Base-by-base conservation (phyloP, 148 eudicot species). In the Camellia japonica region DNA sequence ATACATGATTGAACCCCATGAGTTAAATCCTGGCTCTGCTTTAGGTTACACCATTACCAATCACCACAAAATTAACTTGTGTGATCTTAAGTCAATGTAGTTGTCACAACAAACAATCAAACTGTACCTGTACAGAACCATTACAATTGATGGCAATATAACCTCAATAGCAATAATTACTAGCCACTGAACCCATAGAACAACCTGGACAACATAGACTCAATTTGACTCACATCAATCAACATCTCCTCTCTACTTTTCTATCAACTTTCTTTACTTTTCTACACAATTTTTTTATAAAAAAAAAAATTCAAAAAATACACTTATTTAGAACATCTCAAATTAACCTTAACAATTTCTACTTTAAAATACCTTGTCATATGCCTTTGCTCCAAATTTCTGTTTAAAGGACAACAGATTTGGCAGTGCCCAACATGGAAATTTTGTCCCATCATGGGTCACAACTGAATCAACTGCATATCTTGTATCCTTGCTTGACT, bases 381-480 rank as follows among this genome's bases (percentile, higher is more conserved):
- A 97, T 10, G 88, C 97, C 72, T 89, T 89, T 47, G 71, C 70
- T 14, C 98, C 97, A 81, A 92, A 80, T 58, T 83, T 86, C 15
- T 87, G 86, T 71, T 82, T 84, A 43, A 97, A 92, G 2, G 87
- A 88, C 79, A 87, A 77, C 5, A 94, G 90, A 81, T 92, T 84
- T 0, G 92, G 86, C 83, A 97, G 66, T 6, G 98, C 88, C 93
- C 94, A 97, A 54, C 98, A 97, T 0, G 99, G 98, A 67, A 91
- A 92, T 72, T 87, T 91, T 0, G 86, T 83, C 10, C 99, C 99
- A 73, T 97, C 99, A 68, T 97, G 99, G 11, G 95, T 84, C 73
- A 97, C 99, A 20, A 91, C 99, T 44, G 94, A 91, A 88, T 97
- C 97, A 6, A 74, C 71, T 0, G 97, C 99, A 65, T 97, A 97